Evolutionary conservation across 140 eudicot genomes (phyloP), one percentile per base, ranked within the genome.

Genomic region (Erigeron philadelphicus): DNA sequence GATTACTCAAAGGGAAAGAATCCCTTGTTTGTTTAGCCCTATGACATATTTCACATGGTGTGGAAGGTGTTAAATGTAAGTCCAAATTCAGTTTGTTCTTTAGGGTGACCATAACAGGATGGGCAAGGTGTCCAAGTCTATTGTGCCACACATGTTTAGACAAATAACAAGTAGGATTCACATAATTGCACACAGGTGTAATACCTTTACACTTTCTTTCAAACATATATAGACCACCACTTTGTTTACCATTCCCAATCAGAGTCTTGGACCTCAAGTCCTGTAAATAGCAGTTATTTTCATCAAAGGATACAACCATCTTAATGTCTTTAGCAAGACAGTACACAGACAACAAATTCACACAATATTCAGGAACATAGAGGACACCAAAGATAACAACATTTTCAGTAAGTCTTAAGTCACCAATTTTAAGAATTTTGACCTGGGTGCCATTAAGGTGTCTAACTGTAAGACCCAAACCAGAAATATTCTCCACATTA

Each of bases 101-200:
- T 0, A 21, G 25, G 1, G 25, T 21, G 25, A 21, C 25, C 25
- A 21, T 21, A 21, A 21, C 25, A 21, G 25, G 25, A 1, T 21
- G 25, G 1, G 50, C 13, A 9, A 0, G 50, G 3, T 45, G 50
- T 0, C 50, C 50, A 0, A 45, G 13, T 7, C 50, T 45, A 45
- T 45, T 45, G 2, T 45, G 50, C 50, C n/a, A 45, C 9, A 45
- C 7, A 44, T 44, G 0, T 44, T 44, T 44, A 44, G 48, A 44
- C 48, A 5, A 9, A 6, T 3, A 0, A 0, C 0, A 0, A 1
- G 1, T 7, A 45, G 50, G 3, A 1, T 44, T 44, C 1, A 6
- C 48, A 44, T 21, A 21, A 21, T 21, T 21, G 25, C 25, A 21
- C 25, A 21, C 1, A 0, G 25, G 25, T 21, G 48, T 9, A 8